Conservation (phyloP, 2,329 filamentous ascomycete genomes). For the Chrysoporthe deuterocubensis region DNA sequence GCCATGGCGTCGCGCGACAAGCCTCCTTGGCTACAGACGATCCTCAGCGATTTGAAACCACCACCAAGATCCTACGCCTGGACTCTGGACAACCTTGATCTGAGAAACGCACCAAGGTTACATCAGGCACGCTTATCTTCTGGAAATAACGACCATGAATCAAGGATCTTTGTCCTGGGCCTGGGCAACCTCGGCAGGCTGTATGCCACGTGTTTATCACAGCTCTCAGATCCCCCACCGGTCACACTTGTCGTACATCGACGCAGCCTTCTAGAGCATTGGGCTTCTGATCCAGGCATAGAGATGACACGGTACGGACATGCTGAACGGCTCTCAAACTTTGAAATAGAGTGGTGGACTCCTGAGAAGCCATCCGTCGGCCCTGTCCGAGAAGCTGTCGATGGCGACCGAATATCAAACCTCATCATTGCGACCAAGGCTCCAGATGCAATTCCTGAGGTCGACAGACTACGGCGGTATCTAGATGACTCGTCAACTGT, state of each 20-base stretch:
- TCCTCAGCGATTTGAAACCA: conserved; percentile 24
- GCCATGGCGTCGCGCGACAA: conserved; percentile 8
- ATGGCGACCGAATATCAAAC: conserved; percentile 60
- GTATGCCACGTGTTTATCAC: conserved; percentile 72
- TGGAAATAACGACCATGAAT: conserved; percentile 25
- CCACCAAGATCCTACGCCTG: conserved; percentile 31
- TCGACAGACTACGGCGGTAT: conserved; percentile 62
- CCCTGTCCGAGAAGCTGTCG: conserved; percentile 45
- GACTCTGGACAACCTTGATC: conserved; percentile 29
- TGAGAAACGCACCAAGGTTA: conserved; percentile 1
- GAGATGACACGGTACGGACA: conserved; percentile 45
- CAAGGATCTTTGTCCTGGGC: conserved; percentile 78
- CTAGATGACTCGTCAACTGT: conserved; percentile 70
- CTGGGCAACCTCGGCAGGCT: conserved; percentile 81
- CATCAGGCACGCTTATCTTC: conserved; percentile 26
- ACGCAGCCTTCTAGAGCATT: conserved; percentile 52
- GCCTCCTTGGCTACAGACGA: conserved; percentile 29
- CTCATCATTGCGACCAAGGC: conserved; percentile 83
- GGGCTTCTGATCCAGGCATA: conserved; percentile 50
- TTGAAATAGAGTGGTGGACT: conserved; percentile 61
- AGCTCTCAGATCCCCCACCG: conserved; percentile 64
- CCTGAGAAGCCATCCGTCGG: conserved; percentile 45
- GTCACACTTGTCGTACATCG: conserved; percentile 81
- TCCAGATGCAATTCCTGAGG: conserved; percentile 65
- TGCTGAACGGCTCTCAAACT: conserved; percentile 39